Evolutionary conservation across 805 yeast species (phyloP).

Genomic region (Ogataea saltuana): DNA sequence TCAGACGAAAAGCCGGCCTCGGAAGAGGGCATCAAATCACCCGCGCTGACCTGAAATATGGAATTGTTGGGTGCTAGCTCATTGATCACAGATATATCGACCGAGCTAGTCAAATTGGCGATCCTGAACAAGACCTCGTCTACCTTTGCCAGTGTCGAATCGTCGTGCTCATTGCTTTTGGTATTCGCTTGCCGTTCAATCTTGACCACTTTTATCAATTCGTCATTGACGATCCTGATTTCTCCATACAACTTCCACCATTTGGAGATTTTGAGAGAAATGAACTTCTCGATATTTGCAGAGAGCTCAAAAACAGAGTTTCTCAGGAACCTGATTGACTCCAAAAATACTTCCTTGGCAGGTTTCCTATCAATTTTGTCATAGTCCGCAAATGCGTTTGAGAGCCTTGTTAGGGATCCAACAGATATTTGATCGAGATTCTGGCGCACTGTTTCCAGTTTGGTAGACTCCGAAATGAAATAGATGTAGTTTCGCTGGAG

Average conservation of each 20-base stretch:
- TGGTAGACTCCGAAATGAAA: constrained; percentile 17
- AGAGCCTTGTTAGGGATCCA: not conserved
- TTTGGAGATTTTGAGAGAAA: constrained; percentile 36
- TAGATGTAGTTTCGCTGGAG: constrained; percentile 9
- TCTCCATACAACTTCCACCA: constrained; percentile 52
- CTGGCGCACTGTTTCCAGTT: constrained; percentile 1
- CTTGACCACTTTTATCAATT: constrained; percentile 21
- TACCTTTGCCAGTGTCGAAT: constrained; percentile 3
- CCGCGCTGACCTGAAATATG: constrained; percentile 11
- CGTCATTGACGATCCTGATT: constrained; percentile 37
- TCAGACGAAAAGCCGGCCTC: constrained; percentile 2
- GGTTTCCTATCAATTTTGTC: constrained; percentile 5
- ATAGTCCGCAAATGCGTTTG: constrained; percentile 9
- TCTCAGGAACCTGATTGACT: constrained; percentile 20
- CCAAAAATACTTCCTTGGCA: constrained; percentile 15
- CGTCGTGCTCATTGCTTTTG: not conserved
- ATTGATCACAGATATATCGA: constrained; percentile 12
- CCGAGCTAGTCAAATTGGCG: constrained; percentile 17
- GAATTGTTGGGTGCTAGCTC: constrained; percentile 12
- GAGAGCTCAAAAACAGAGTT: constrained; percentile 31
- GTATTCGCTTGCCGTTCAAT: constrained; percentile 17
- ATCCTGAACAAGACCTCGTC: constrained; percentile 18
- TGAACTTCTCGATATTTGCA: constrained; percentile 33
- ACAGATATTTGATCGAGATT: constrained; percentile 15
- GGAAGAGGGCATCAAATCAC: constrained; percentile 8